phyloP scores from a whole-genome alignment of 2,329 filamentous ascomycete genomes.

The Cladorrhinum sp. region DNA sequence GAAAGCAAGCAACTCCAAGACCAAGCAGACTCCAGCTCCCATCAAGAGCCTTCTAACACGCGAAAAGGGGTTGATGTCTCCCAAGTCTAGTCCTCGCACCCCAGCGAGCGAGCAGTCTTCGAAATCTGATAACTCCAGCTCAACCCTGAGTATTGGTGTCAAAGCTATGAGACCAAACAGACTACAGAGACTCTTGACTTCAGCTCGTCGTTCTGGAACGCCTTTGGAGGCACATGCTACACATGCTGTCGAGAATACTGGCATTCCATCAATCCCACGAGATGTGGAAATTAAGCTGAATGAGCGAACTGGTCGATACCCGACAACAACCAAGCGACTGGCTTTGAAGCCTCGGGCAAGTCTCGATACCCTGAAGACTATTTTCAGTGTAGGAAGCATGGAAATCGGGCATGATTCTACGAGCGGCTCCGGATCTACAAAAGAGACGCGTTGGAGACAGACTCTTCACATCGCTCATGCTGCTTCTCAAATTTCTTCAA shows the following conservation, averaged over 20 bases:
- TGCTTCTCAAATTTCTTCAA: conserved; percentile 32
- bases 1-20: conserved; percentile 10
- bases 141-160: conserved; percentile 36
- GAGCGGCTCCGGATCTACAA: conserved; percentile 13
- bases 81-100: conserved; percentile 29
- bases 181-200: conserved; percentile 41
- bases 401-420: conserved; percentile 33
- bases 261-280: conserved; percentile 36
- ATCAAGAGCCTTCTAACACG: conserved; percentile 21
- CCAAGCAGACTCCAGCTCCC: conserved; percentile 24
- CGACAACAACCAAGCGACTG: conserved; percentile 37
- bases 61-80: conserved; percentile 22
- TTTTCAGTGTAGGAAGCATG: conserved; percentile 48
- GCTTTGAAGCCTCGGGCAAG: conserved; percentile 41
- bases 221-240: conserved; percentile 34
- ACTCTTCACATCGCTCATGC: conserved; percentile 28
- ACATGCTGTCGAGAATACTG: conserved; percentile 32
- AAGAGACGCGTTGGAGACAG: conserved; percentile 26
- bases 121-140: conserved; percentile 30
- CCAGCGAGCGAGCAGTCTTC: conserved; percentile 30
- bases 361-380: conserved; percentile 48
- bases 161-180: conserved; percentile 37
- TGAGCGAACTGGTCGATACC: conserved; percentile 35
- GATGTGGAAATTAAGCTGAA: conserved; percentile 37
- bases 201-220: conserved; percentile 27